Conservation (phyloP, 768 basidiomycete genomes). For the Gyrodon lividus region DNA sequence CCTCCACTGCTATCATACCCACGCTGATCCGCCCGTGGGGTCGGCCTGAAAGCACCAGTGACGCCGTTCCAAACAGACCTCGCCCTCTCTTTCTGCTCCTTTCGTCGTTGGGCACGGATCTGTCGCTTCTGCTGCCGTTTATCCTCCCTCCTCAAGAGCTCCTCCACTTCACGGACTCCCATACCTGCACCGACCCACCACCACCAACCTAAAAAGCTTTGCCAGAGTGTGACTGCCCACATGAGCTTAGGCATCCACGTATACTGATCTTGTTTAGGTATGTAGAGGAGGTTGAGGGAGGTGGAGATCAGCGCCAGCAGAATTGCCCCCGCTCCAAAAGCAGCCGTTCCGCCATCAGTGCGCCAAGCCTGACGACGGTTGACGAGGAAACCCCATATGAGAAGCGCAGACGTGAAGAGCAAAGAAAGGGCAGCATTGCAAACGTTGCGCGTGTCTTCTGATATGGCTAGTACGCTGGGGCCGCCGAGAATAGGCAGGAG, state of each 20-base stretch:
- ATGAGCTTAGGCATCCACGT: constrained; percentile 90
- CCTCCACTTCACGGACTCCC: constrained; percentile 70
- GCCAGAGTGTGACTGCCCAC: constrained; percentile 95
- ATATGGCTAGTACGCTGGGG: constrained; percentile 45
- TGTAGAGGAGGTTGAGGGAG: constrained; percentile 84
- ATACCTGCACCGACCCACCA: constrained; percentile 98
- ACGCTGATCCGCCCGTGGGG: neutral
- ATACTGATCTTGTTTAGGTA: constrained; percentile 79
- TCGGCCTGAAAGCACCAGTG: constrained; percentile 44
- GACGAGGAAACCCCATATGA: constrained; percentile 91
- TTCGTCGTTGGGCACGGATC: constrained; percentile 46
- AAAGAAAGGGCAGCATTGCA: constrained; percentile 97
- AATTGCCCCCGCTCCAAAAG: constrained; percentile 85
- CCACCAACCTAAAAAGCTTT: constrained; percentile 97
- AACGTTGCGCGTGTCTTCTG: constrained; percentile 82
- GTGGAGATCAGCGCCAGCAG: constrained; percentile 80
- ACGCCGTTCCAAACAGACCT: constrained; percentile 60
- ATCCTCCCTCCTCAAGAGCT: constrained; percentile 52
- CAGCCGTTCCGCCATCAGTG: constrained; percentile 93
- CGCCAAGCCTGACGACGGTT: constrained; percentile 94
- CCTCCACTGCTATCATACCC: neutral
- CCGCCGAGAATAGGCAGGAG: constrained; percentile 62
- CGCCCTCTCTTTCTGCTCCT: constrained; percentile 51
- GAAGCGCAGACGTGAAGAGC: constrained; percentile 84
- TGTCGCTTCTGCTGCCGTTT: constrained; percentile 51